Base-by-base conservation (phyloP, 1,284 basidiomycete species). In the Ceratorhiza oryzae-sativae region DNA sequence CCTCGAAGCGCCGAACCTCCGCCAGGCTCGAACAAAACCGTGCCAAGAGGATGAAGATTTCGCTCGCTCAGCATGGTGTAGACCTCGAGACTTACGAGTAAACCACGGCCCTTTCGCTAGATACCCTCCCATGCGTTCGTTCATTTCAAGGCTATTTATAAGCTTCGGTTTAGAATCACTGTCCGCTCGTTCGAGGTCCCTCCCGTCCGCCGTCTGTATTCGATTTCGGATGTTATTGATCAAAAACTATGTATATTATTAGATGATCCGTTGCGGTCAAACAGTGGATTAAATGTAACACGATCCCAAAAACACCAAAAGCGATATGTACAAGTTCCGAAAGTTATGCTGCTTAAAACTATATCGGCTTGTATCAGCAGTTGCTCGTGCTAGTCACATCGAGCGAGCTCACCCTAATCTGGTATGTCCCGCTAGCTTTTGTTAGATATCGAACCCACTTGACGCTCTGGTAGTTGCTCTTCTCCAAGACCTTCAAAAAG, bases 401-500 rank as follows among this genome's bases (percentile, higher is more conserved):
- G 13, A 45, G 3, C 56, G 34, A 6, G 76, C 90, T 79, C 80
- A 94, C 92, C 82, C 93, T 82, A 75, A 95, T 88, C 81, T 95
- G 92, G 81, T 95, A 95, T 6, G 88, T 84, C 48, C 93, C 93
- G 77, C 88, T 93, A 2, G 93, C 92, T 80, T 94, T 94, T 34
- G 93, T 95, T 72, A 95, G 85, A 79, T 95, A 93, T 58, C 92
- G 83, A 30, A 97, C 94, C 94, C 94, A 97, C 80, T 96, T 96
- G 75, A 95, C 88, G 75, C 91, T 93, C 77, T 94, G 88, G 79
- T 98, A 98, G 77, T 90, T 93, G 79, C 86, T 89, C 86, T 95
- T 97, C 84, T 99, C 97, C 77, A 97, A 98, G 27, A 99, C 96
- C 81, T 98, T 99, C 78, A 99, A 82, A 86, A 98, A 99, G 58